phyloP scores from a whole-genome alignment of 2,329 filamentous ascomycete species.

The Diaporthe velutina region DNA sequence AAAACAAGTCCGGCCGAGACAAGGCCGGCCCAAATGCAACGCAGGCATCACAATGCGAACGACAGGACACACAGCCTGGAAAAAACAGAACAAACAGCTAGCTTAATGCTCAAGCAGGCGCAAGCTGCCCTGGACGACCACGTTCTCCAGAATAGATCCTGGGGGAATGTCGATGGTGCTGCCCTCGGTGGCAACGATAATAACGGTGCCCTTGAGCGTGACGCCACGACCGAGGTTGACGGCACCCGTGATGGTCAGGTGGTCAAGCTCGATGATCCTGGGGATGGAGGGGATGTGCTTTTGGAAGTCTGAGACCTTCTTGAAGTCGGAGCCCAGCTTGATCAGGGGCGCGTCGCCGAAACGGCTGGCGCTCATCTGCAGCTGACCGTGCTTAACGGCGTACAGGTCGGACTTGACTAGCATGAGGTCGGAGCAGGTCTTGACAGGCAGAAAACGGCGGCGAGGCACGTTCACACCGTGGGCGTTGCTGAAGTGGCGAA shows the following conservation, averaged over 20 bases:
- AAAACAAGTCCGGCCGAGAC: neutral
- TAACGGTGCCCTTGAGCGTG: constrained; percentile 97
- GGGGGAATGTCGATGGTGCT: constrained; percentile 98
- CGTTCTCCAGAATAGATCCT: constrained; percentile 97
- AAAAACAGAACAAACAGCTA: neutral
- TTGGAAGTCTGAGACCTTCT: constrained; percentile 99
- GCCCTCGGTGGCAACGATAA: constrained; percentile 97
- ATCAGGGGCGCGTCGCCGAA: constrained; percentile 98
- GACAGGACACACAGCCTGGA: neutral
- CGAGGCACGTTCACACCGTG: constrained; percentile 99
- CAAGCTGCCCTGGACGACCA: constrained; percentile 98
- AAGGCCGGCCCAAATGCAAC: constrained; percentile 30
- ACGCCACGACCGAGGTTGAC: constrained; percentile 97
- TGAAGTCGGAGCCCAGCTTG: constrained; percentile 99
- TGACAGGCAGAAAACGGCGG: constrained; percentile 98
- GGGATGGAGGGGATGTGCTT: constrained; percentile 88
- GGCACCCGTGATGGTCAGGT: constrained; percentile 96
- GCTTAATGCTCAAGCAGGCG: constrained; percentile 75
- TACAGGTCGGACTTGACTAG: constrained; percentile 99
- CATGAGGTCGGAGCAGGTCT: constrained; percentile 99
- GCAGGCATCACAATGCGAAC: constrained; percentile 23
- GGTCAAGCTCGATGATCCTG: constrained; percentile 91
- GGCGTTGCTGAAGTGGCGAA: constrained; percentile 98
- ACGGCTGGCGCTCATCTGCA: constrained; percentile 95
- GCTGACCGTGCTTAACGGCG: constrained; percentile 97